A percentile compares a stretch with the other conserved stretches of the same genome.
Evolutionary conservation across 202 grass and related monocot genomes (phyloP).

Genomic region (Carex arenaria): DNA sequence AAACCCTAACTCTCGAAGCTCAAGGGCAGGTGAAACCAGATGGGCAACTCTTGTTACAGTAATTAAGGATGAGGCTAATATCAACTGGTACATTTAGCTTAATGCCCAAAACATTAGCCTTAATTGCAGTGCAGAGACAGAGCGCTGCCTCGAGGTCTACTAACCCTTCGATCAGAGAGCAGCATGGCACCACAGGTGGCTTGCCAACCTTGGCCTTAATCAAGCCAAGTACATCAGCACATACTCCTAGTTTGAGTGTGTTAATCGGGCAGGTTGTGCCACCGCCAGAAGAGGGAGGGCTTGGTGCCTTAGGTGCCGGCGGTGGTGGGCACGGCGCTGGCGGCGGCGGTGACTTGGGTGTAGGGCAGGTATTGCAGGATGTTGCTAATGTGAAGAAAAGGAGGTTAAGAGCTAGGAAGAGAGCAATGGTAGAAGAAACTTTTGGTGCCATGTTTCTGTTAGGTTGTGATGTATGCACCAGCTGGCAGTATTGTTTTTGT

Average conservation of each 20-base stretch:
- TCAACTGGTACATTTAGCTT: constrained; percentile 48
- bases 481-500: not conserved
- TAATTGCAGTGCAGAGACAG: constrained; percentile 43
- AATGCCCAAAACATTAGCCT: constrained; percentile 31
- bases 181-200: constrained; percentile 33
- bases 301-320: not conserved
- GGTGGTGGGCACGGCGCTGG: not conserved
- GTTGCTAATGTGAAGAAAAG: constrained; percentile 29
- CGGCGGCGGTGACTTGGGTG: not conserved
- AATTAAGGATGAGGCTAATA: constrained; percentile 56
- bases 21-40: constrained; percentile 39
- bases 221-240: constrained; percentile 35
- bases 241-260: constrained; percentile 46
- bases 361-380: not conserved
- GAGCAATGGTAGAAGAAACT: constrained; percentile 15
- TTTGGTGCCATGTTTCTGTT: constrained; percentile 45
- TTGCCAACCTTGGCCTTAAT: constrained; percentile 37
- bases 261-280: constrained; percentile 29
- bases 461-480: not conserved
- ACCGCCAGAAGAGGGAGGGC: not conserved
- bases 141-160: constrained; percentile 40
- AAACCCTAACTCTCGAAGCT: not conserved
- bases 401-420: constrained; percentile 48
- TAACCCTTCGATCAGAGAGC: constrained; percentile 38
- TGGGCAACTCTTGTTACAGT: constrained; percentile 43